These are phyloP conservation scores for Chaetomiaceae sp. DNA, from an alignment of 2,329 filamentous ascomycete species.

Conservation along the genomic window DNA sequence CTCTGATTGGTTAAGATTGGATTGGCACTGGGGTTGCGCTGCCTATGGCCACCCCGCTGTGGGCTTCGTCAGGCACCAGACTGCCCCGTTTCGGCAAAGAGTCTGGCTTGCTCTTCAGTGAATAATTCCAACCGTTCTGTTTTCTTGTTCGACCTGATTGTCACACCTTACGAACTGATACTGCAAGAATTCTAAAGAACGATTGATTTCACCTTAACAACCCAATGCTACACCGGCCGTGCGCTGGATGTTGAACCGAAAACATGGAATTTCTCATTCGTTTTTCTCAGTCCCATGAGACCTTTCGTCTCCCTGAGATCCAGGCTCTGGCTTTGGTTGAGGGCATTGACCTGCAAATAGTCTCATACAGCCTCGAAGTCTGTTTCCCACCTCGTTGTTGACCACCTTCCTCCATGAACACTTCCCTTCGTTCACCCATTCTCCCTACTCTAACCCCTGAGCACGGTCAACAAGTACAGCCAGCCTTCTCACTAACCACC, in stretches of 20 bases:
- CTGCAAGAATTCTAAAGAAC: too few relatives aligned
- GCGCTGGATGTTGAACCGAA: background rate
- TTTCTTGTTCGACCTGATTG: background rate
- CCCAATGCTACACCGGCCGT: background rate
- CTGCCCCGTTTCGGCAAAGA: background rate
- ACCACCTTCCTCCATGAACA: background rate
- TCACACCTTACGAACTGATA: too few relatives aligned
- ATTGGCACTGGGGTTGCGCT: too few relatives aligned
- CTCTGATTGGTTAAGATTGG: constrained; percentile 1
- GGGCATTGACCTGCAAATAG: constrained; percentile 60
- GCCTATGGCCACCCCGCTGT: constrained; percentile 11
- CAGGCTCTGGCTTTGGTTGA: constrained; percentile 69
- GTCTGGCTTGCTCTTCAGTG: background rate
- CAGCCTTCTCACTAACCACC: constrained; percentile 16
- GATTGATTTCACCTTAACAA: too few relatives aligned
- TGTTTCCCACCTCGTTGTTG: constrained; percentile 29
- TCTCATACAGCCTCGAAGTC: constrained; percentile 72
- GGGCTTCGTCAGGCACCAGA: constrained; percentile 4
- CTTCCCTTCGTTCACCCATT: constrained; percentile 6
- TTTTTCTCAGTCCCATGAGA: constrained; percentile 83
- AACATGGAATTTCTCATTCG: constrained; percentile 74
- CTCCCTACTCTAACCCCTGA: too few relatives aligned
- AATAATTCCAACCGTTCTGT: constrained; percentile 2
- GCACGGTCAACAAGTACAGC: constrained; percentile 12
- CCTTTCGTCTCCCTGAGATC: constrained; percentile 81